Base-by-base conservation (phyloP, 306 rosid genomes). In the Lablab purpureus region DNA sequence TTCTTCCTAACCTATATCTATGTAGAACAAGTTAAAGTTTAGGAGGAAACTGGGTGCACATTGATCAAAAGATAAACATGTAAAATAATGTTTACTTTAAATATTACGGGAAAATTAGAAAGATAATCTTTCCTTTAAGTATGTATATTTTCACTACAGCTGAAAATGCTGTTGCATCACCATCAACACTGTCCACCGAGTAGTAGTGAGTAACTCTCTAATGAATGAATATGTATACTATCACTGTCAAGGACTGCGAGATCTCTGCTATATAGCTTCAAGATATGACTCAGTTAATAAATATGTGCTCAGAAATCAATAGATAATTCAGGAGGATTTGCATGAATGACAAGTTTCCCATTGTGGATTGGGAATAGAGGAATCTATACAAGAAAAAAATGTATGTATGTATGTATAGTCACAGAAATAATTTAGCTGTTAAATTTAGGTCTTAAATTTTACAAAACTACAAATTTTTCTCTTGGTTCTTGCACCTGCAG, bases 171-270 rank as follows among this genome's bases (percentile, higher is more conserved):
- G 79, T 78, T 8, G 56, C 34, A 79, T 82, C 77, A 80, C 54
- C 49, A 60, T 79, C 88, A 84, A 65, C 71, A 65, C 76, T 76
- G 85, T 63, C 73, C 19, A 32, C 59, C 22, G 54, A 64, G 28
- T 71, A 46, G 72, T 25, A 76, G 77, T 65, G 76, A 84, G 6
- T 56, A 60, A 55, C 54, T 51, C 75, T 63, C 30, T 66, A 70
- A 67, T 84, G 80, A 71, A 75, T 83, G 67, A 65, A 72, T 66
- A 9, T 40, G 65, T 72, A 78, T 79, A 66, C 58, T 71, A 86
- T 80, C 85, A 72, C 77, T 67, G 41, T 75, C 80, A 80, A 73
- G 22, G 34, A 68, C 78, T 52, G 76, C 15, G 34, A 64, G 80
- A 65, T 71, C 40, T 75, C 77, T 55, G 67, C 82, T 25, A 55